Evolutionary conservation across 2,329 filamentous ascomycete genomes (phyloP), one percentile per base, ranked within the genome.

Genomic region (Alternaria infectoria): DNA sequence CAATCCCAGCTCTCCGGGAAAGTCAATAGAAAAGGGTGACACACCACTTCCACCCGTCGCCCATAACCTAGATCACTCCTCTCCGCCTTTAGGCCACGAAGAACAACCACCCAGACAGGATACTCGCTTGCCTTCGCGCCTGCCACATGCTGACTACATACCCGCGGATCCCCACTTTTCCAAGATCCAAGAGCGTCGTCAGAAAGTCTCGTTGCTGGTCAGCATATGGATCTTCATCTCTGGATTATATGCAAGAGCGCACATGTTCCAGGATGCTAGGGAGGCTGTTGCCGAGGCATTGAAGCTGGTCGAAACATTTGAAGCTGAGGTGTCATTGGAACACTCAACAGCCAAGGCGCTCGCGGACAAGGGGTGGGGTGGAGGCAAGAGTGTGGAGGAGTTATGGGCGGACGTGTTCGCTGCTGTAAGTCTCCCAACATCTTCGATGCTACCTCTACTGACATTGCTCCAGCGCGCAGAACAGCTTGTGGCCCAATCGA

Each of bases 221-320:
- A 91, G 90, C 68, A 89, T 97, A 30, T 99, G 96, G 96, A 84
- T 97, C 9, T 91, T 96, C 76, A 93, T 97, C 65, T 91, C 93
- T 3, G 91, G 91, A 0, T 90, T 98, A 68, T 99, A 98, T 76
- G 88, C 93, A 26, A 88, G 93, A 57, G 93, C 95, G 8, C 87
- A 87, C 9, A 89, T 96, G 83, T 88, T 89, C 59, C 90, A 94
- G 19, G 95, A 98, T 77, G 89, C 92, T 12, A 88, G 88, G 70
- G 92, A 90, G 56, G 93, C 95, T 7, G 88, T 94, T 26, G 86
- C 89, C 11, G 96, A 98, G 83, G 96, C 95, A 1, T 86, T 89
- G 62, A 92, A 91, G 74, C 85, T 97, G 36, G 89, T 93, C 2
- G 85, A 90, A 68, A 83, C 81, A 0, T 85, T 97, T 11, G 93